Base-by-base conservation (phyloP, 495 filamentous ascomycete species). In the Tuber borchii region DNA sequence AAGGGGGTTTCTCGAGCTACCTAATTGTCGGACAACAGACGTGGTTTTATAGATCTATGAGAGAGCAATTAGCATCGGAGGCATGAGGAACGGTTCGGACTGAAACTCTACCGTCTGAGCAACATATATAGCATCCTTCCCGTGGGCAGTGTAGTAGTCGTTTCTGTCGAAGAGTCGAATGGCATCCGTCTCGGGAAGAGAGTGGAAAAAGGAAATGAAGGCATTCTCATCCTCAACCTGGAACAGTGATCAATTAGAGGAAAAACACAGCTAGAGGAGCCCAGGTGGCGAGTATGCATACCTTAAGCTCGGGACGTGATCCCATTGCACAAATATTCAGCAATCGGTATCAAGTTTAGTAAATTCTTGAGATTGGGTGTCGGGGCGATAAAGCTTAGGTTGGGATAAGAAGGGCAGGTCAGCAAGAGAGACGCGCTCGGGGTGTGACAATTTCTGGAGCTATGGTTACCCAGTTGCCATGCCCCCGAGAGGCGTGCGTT, bases 181-280 rank as follows among this genome's bases (percentile, higher is more conserved):
- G 39, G 70, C 70, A 76, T 95, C 93, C 16, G 87, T 88, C 82
- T 89, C 87, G 12, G 93, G 89, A 14, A 99, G 88, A 45, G 88
- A 90, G 76, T 93, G 93, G 87, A 93, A 99, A 86, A 95, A 97
- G 51, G 90, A 90, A 83, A 97, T 97, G 86, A 99, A 98, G 76
- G 94, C 92, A 82, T 90, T 89, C 87, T 99, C 95, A 83, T 99
- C 95, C 80, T 99, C 95, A 79, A 97, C 91, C 93, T 96, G 77
- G 56, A n/a, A 39, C 43, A 42, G 4, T 48, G 16, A 69, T 73
- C 65, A 69, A 79, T 72, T 22, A 75, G 46, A 56, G 2, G 73
- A 43, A 69, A 22, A n/a, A 51, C 46, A 65, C 70, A 74, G 5
- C 12, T 17, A 65, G 17, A 17, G 56, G 56, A 10, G 56, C 12